Base-by-base conservation (phyloP, 768 basidiomycete species). In the Leccinum incarnatum region DNA sequence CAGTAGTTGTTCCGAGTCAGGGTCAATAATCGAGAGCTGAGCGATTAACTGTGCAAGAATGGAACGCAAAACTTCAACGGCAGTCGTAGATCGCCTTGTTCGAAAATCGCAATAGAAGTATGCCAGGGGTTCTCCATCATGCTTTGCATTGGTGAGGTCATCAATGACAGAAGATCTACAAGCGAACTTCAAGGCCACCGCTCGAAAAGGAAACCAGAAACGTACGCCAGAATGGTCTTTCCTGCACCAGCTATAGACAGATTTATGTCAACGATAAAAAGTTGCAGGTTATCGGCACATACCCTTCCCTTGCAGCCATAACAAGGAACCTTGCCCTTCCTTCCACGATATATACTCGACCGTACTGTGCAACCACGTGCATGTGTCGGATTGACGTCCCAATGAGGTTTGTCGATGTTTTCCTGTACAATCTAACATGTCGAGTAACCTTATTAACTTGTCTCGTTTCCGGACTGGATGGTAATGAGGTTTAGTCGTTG, bases 61-160 rank as follows among this genome's bases (percentile, higher is more conserved):
- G 2, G 67, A 68, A 7, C 62, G 60, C 50, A 66, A 56, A 9
- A 69, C 58, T 25, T 59, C 62, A 0, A 64, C 45, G 5, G 60
- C 56, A 10, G 40, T 55, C 1, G 56, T 67, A 1, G 62, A 64
- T 2, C 47, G 37, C 5, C 9, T 19, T 1, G 19, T 54, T 5
- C 54, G 55, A 40, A 70, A 70, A 51, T 69, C 64, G 4, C 69
- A 68, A 52, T 68, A 70, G 47, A 70, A 64, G 21, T 56, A 66
- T 1, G 36, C 55, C n/a, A 66, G 15, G 10, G 48, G 1, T 21
- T 53, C 29, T 10, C 29, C 29, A 9, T 40, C 25, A 2, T 42
- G 17, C 4, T 34, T 52, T 10, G 30, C 15, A 32, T 27, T 8
- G 4, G 4, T 17, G 14, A 59, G 58, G 40, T 55, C 50, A 9